Evolutionary conservation across 2,329 filamentous ascomycete genomes (phyloP).

Genomic region (Parafenestella ontariensis): DNA sequence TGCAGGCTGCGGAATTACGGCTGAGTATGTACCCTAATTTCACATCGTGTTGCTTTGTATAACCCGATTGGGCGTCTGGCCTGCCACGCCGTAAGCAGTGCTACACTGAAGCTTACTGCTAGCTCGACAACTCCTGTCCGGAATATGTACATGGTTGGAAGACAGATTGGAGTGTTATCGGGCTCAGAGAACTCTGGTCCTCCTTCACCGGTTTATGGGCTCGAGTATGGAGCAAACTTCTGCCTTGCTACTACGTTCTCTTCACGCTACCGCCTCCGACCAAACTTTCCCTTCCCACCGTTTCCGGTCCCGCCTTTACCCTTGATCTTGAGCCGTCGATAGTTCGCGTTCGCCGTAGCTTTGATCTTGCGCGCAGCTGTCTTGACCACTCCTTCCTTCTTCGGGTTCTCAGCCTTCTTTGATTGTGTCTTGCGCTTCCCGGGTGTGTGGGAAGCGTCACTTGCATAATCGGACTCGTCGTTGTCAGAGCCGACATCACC

Average conservation of each 20-base stretch:
- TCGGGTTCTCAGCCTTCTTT: constrained; percentile 19
- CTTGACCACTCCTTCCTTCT: constrained; percentile 41
- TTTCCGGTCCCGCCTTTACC: constrained; percentile 52
- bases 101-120: constrained; percentile 4
- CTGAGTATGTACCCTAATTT: constrained; percentile 3
- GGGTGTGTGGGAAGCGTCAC: constrained; percentile 46
- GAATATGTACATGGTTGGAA: neutral
- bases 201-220: neutral
- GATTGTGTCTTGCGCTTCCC: constrained; percentile 35
- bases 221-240: neutral
- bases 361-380: constrained; percentile 54
- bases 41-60: constrained; percentile 5
- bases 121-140: constrained; percentile 1
- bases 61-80: constrained; percentile 9
- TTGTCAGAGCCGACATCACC: constrained; percentile 45
- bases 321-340: constrained; percentile 59
- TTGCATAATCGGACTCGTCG: constrained; percentile 52
- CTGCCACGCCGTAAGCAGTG: constrained; percentile 6
- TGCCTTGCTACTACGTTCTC: neutral
- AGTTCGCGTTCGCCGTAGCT: constrained; percentile 57
- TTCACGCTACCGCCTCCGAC: constrained; percentile 35
- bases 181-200: neutral
- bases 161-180: neutral
- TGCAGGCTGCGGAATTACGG: constrained; percentile 5
- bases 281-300: constrained; percentile 50